Conservation (phyloP, 805 yeast species). For the Starmera amethionina region DNA sequence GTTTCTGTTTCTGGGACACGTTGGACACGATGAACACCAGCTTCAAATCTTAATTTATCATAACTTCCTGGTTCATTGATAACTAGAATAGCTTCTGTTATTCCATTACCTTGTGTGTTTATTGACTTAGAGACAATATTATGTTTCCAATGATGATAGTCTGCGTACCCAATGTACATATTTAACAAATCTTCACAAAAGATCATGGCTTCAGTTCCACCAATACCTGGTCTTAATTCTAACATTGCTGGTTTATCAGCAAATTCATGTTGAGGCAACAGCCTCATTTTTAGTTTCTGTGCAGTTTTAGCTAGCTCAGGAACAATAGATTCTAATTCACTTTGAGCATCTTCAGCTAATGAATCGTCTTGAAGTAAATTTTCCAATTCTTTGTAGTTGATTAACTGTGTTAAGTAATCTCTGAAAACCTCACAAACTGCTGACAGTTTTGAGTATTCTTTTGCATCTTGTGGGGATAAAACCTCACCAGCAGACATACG, state of each 20-base stretch:
- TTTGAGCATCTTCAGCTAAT: constrained; percentile 47
- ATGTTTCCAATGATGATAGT: constrained; percentile 54
- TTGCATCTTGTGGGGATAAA: constrained; percentile 40
- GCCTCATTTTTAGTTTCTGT: constrained; percentile 37
- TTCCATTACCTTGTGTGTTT: constrained; percentile 55
- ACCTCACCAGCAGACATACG: constrained; percentile 30
- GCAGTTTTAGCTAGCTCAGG: constrained; percentile 37
- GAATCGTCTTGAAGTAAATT: constrained; percentile 36
- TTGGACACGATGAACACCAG: constrained; percentile 96
- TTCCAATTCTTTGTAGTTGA: constrained; percentile 28
- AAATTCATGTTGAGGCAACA: constrained; percentile 72
- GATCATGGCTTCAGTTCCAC: constrained; percentile 88
- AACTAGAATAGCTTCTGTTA: constrained; percentile 65
- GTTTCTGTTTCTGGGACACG: constrained; percentile 89
- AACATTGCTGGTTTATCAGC: constrained; percentile 68
- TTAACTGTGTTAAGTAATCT: constrained; percentile 24
- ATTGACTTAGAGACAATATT: constrained; percentile 46
- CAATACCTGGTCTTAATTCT: constrained; percentile 92
- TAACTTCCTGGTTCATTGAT: constrained; percentile 74
- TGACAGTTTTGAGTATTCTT: constrained; percentile 35
- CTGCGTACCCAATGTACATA: constrained; percentile 75
- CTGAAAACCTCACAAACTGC: constrained; percentile 31
- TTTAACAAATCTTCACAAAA: constrained; percentile 71
- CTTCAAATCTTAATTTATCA: constrained; percentile 65
- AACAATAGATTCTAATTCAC: constrained; percentile 39